A percentile compares a stretch with the other conserved stretches of the same genome.
Conservation (phyloP, 768 basidiomycete species). For the Pisolithus sp. region DNA sequence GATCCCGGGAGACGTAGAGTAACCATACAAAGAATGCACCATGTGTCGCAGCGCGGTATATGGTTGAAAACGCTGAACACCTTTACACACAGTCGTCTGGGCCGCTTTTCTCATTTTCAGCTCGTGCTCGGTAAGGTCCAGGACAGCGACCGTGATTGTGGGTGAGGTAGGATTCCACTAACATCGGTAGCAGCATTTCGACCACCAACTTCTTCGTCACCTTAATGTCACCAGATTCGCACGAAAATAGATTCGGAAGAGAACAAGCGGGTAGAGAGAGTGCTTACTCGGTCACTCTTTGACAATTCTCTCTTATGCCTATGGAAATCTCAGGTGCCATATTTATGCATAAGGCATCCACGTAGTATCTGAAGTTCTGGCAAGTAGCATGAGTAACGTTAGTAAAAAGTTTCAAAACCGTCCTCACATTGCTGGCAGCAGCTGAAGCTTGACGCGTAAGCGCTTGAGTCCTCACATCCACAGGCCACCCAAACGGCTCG, state of each 20-base stretch:
- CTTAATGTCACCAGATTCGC: conserved; percentile 31
- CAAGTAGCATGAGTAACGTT: not conserved
- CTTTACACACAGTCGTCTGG: too few species aligned
- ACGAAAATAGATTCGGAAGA: conserved; percentile 1
- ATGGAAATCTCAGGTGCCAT: conserved; percentile 84
- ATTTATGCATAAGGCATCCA: conserved; percentile 94
- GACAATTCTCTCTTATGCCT: conserved; percentile 78
- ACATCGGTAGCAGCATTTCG: conserved; percentile 59
- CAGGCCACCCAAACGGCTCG: too few species aligned
- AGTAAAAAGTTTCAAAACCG: too few species aligned
- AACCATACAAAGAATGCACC: not conserved
- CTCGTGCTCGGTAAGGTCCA: too few species aligned
- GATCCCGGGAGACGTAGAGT: not conserved
- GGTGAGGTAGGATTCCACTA: conserved; percentile 86
- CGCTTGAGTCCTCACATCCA: too few species aligned
- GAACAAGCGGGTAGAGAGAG: not conserved
- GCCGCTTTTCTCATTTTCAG: too few species aligned
- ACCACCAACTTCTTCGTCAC: conserved; percentile 68
- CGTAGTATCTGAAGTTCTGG: conserved; percentile 84
- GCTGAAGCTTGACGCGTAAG: too few species aligned
- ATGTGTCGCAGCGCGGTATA: too few species aligned
- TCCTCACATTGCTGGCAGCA: too few species aligned
- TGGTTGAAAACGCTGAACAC: too few species aligned
- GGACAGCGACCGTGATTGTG: too few species aligned
- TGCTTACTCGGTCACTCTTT: conserved; percentile 70